Evolutionary conservation across 225 moss, liverwort and hornwort genomes (phyloP), one percentile per base, ranked within the genome.

Genomic region (Climacium dendroides): DNA sequence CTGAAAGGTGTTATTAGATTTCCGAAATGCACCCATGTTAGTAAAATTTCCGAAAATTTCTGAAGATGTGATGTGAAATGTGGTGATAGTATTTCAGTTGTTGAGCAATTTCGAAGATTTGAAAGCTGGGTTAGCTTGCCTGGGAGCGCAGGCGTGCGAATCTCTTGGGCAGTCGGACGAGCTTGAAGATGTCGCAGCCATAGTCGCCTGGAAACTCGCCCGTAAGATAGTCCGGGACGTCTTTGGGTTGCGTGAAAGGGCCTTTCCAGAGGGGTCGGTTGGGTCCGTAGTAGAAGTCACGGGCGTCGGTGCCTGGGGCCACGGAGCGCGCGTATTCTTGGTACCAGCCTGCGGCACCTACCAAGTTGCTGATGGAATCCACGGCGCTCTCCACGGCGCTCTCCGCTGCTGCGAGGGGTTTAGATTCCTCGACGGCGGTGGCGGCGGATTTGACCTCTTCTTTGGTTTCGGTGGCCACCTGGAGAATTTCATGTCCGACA

Each of bases 171-270:
- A 90, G 73, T 26, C 90, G 88, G 63, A 80, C 90, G 32, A 94
- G 81, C 47, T 73, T 85, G 79, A 94, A 65, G 43, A 92, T 89
- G 87, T 92, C 92, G 87, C 91, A 91, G 39, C 94, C 94, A 50
- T 92, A 92, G 87, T 94, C 94, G 45, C 94, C 94, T 6, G 92
- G 89, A 35, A 89, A 92, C 87, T 94, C 92, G 11, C 94, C 94
- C 17, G 28, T 91, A 58, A 92, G 86, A 30, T 84, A 91, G 22
- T 80, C 90, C 5, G 91, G 92, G 14, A 94, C 90, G 66, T 93
- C 91, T 19, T 76, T 85, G n/a, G 91, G 85, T 18, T 62, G 19
- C 12, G 93, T 93, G 83, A 90, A 87, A 7, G 87, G 80, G 65
- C 94, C 91, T 78, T 91, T 91, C 94, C 92, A 93, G 39, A 92